phyloP scores from a whole-genome alignment of 371 early-diverging fungal genomes.

The Zychaea mexicana region DNA sequence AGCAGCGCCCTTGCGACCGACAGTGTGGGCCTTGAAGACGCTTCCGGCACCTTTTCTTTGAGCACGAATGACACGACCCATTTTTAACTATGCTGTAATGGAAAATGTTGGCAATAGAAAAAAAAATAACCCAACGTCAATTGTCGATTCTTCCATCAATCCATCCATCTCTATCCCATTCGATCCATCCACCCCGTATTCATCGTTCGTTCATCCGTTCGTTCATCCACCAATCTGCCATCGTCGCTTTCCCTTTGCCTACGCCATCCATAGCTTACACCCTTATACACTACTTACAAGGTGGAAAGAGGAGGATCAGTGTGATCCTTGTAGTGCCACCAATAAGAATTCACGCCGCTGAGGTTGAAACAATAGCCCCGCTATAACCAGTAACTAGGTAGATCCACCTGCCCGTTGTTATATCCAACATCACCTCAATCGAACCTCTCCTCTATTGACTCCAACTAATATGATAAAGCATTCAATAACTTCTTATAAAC shows the following conservation, averaged over 20 bases:
- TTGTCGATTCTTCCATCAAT: slow-evolving; percentile 1
- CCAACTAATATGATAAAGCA: too few species aligned
- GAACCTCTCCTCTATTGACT: too few species aligned
- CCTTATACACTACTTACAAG: slow-evolving; percentile 1
- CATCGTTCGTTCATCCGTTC: background rate
- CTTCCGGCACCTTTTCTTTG: slow-evolving; percentile 99
- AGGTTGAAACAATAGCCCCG: too few species aligned
- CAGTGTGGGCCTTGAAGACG: slow-evolving; percentile 97
- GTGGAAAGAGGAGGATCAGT: background rate
- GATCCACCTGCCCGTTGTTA: too few species aligned
- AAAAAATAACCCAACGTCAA: background rate
- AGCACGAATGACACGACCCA: slow-evolving; percentile 84
- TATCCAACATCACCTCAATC: too few species aligned
- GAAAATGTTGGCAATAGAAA: background rate
- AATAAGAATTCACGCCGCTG: background rate
- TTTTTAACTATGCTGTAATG: slow-evolving; percentile 28
- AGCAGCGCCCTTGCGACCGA: slow-evolving; percentile 96
- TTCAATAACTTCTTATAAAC: too few species aligned
- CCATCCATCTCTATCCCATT: background rate
- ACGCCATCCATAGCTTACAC: background rate
- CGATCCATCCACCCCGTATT: background rate
- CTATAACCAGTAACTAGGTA: too few species aligned
- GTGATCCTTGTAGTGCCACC: background rate
- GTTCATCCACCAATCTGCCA: background rate
- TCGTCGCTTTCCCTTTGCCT: background rate